A percentile compares a stretch with the other conserved stretches of the same genome.
Evolutionary conservation across 306 rosid genomes (phyloP).

Genomic region (Comarum palustre): DNA sequence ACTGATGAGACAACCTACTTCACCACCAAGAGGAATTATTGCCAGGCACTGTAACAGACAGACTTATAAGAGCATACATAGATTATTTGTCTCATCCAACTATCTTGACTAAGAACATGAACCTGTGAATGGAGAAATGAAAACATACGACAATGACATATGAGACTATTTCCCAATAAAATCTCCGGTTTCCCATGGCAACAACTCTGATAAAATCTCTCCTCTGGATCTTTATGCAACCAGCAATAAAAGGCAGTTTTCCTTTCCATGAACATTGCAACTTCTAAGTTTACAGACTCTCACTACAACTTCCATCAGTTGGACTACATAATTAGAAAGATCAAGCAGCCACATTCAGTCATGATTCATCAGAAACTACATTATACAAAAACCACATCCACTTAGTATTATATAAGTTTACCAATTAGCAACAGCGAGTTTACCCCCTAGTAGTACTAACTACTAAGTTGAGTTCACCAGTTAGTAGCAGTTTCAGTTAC

Average conservation of each 20-base stretch:
- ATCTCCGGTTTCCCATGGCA: background rate
- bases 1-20: conserved; percentile 88
- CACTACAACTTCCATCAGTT: background rate
- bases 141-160: background rate
- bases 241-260: background rate
- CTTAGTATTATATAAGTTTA: too few species aligned
- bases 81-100: conserved; percentile 11
- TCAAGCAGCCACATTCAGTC: background rate
- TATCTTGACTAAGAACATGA: background rate
- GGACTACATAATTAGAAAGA: background rate
- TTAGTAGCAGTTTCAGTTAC: background rate
- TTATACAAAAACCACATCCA: background rate
- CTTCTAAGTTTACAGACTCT: background rate
- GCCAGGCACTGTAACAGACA: conserved; percentile 58
- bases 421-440: too few species aligned
- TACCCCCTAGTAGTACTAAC: too few species aligned
- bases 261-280: background rate
- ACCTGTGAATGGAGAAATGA: background rate
- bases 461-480: too few species aligned
- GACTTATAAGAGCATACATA: background rate
- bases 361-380: background rate
- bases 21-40: conserved; percentile 68
- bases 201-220: background rate
- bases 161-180: background rate
- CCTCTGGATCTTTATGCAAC: background rate